Conservation (phyloP, 192 early-diverging fungal genomes). For the Podila epigama region DNA sequence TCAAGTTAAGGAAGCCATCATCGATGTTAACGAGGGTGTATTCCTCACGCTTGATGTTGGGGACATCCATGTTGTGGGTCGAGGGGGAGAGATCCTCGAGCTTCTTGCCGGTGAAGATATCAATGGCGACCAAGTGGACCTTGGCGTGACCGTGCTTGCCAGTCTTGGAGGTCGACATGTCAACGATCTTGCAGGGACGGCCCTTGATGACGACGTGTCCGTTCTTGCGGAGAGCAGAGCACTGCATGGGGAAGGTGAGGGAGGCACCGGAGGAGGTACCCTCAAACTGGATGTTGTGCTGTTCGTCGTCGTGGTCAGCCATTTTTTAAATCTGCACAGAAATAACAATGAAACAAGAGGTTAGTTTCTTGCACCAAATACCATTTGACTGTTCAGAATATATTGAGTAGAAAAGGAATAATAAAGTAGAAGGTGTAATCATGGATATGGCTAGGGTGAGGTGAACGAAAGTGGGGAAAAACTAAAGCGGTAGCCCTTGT, state of each 20-base stretch:
- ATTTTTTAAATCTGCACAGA: conserved; percentile 19
- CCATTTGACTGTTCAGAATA: too few species aligned
- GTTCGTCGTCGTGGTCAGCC: conserved; percentile 65
- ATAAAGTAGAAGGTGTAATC: too few species aligned
- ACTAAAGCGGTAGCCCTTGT: too few species aligned
- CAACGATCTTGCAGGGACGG: conserved; percentile 99
- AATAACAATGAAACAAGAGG: neutral
- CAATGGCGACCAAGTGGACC: conserved; percentile 92
- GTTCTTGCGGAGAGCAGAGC: conserved; percentile 99
- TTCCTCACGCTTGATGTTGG: conserved; percentile 89
- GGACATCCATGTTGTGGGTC: conserved; percentile 99
- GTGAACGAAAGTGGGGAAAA: too few species aligned
- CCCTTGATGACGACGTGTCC: conserved; percentile 98
- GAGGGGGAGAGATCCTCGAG: conserved; percentile 99
- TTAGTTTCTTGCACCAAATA: too few species aligned
- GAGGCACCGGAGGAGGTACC: conserved; percentile 85
- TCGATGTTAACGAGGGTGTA: conserved; percentile 88
- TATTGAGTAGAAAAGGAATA: too few species aligned
- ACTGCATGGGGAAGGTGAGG: conserved; percentile 96
- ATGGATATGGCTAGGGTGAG: too few species aligned
- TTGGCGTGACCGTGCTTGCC: conserved; percentile 99
- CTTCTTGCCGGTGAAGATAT: conserved; percentile 99
- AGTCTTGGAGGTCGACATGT: conserved; percentile 99
- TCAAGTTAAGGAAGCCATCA: conserved; percentile 90
- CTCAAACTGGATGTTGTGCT: conserved; percentile 78